A percentile compares a stretch with the other conserved stretches of the same genome.
Conservation (phyloP, 371 early-diverging fungal genomes). For the Dichotomocladium elegans region DNA sequence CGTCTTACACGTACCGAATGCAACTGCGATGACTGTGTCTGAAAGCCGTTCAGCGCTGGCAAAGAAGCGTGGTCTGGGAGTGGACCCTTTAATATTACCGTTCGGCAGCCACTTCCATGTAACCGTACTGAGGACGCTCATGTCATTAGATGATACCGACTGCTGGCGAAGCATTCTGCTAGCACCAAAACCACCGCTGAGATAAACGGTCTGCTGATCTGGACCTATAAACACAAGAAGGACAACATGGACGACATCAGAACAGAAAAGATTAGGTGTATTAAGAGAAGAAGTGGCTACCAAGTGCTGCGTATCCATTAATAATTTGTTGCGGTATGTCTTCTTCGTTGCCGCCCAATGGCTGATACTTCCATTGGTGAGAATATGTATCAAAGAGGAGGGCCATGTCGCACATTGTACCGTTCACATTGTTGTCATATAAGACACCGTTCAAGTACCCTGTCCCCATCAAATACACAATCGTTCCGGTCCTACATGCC, state of each 20-base stretch:
- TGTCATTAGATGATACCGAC: constrained; percentile 3
- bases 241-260: not conserved
- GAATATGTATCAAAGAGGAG: constrained; percentile 1
- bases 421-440: not conserved
- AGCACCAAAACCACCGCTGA: constrained; percentile 8
- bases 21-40: not conserved
- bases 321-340: constrained; percentile 4
- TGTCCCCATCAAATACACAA: constrained; percentile 1
- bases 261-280: not conserved
- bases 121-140: not conserved
- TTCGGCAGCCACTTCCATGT: not conserved
- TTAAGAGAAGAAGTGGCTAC: too few relatives aligned
- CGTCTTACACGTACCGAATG: not conserved
- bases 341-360: not conserved
- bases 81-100: not conserved
- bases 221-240: not conserved
- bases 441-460: not conserved
- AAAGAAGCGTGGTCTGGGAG: constrained; percentile 4
- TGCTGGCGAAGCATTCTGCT: not conserved
- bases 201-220: constrained; percentile 3
- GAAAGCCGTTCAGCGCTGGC: not conserved
- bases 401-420: not conserved
- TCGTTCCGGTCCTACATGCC: constrained; percentile 1
- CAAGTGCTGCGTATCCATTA: constrained; percentile 6
- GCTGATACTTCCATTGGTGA: not conserved